Base-by-base conservation (phyloP, 2,329 filamentous ascomycete species). In the Exophiala oligosperma region DNA sequence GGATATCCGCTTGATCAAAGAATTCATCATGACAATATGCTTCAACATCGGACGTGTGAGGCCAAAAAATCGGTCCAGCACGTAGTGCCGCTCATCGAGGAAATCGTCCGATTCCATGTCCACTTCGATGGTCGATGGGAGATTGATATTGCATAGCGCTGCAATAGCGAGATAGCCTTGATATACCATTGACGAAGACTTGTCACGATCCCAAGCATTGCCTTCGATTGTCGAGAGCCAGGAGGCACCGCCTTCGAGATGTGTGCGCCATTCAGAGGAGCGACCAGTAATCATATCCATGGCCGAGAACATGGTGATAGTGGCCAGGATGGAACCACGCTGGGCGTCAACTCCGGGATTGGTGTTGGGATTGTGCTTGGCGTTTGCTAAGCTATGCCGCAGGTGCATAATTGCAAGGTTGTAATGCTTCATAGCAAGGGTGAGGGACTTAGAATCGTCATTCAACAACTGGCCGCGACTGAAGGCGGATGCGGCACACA, bases 371-470 rank as follows among this genome's bases (percentile, higher is more conserved):
- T 41, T 51, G n/a, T 50, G 49, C 35, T 52, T 58, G 41, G 69
- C 61, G 73, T 17, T 69, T 76, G 6, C 76, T 70, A 4, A 69
- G 76, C 32, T 70, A 28, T 64, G 59, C 8, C 69, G 63, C 21
- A 71, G 54, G 53, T 71, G 68, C 32, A 64, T 64, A 48, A 71
- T 62, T 11, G 68, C 68, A 9, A 67, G 63, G 17, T 71, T 67
- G 41, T 70, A 69, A 51, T 70, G 69, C 28, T 65, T 62, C 56
- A 67, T 64, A 2, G 69, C 69, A 5, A 69, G 50, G 2, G 69
- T 69, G 14, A 70, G 66, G 46, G 65, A 66, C 28, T 55, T 60
- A 4, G 51, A 12, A 51, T 71, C 64, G 23, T 38, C 43, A 2
- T 65, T 59, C 24, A 67, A 64, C 14, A 71, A 64, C 24, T 69